Base-by-base conservation (phyloP, 2,329 filamentous ascomycete species). In the Exophiala sp. region DNA sequence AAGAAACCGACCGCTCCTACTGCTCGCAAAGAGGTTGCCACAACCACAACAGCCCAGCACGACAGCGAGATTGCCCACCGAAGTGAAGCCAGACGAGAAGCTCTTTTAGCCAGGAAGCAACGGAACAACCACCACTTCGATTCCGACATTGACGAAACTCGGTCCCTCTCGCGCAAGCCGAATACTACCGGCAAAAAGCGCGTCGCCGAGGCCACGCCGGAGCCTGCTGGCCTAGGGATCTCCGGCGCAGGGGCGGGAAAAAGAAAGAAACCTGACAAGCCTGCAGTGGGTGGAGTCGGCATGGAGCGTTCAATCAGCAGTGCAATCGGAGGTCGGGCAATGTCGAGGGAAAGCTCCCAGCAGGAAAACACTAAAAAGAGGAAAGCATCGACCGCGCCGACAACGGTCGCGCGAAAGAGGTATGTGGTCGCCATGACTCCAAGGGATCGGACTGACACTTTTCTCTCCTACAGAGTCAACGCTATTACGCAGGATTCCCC, bases 41-140 rank as follows among this genome's bases (percentile, higher is more conserved):
- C 85, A 18, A 48, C 46, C 43, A 24, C 55, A 3, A 57, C 51
- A 11, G 44, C 47, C 55, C 77, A 86, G 38, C 78, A 93, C 47
- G 89, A 90, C 45, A 86, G 85, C 29, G 90, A 95, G 66, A 86
- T 86, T 16, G 86, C 88, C 10, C 83, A 86, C 49, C 81, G 90
- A 60, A 93, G 88, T 65, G 89, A 94, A 63, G 83, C 85, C 27
- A 79, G 88, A 57, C 88, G 91, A 64, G 88, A 95, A 67, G 86
- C 88, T 18, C 75, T 90, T 53, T 77, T 83, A 56, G 85, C 85
- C 34, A 56, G 48, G 41, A 51, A 50, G 22, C 48, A 53, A 29
- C 42, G 55, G 43, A 43, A 43, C 13, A 56, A 79, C 80, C 81
- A 85, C 38, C 81, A 85, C 52, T 76, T 79, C 27, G 88, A 94